A percentile compares a stretch with the other conserved stretches of the same genome.
phyloP scores from a whole-genome alignment of 306 rosid species.

The Hylodesmum podocarpum region DNA sequence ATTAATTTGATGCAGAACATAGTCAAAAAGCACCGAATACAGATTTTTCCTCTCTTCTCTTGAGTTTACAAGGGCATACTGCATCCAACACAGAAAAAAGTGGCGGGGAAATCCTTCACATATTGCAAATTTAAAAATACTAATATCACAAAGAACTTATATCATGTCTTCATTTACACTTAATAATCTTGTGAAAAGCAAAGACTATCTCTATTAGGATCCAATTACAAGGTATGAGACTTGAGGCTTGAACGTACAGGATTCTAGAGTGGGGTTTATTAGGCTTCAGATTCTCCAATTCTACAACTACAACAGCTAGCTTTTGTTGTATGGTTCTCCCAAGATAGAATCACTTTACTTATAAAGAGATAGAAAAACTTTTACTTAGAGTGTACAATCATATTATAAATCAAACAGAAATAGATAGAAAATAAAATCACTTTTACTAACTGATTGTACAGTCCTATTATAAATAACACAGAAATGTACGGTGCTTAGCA shows the following conservation, averaged over 20 bases:
- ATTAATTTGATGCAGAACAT: conserved; percentile 78
- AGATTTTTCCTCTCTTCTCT: conserved; percentile 83
- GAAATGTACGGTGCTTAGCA: neutral
- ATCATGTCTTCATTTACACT: conserved; percentile 17
- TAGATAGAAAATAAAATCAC: neutral
- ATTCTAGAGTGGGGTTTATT: no score
- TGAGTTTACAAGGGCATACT: conserved; percentile 81
- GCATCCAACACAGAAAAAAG: conserved; percentile 33
- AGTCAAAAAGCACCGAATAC: conserved; percentile 83
- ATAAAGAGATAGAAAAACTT: no score
- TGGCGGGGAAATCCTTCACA: neutral
- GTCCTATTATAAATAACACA: neutral
- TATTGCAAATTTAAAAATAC: neutral
- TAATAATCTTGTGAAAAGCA: neutral
- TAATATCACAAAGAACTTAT: neutral
- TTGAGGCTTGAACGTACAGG: no score
- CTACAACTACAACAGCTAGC: no score
- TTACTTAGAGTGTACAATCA: no score
- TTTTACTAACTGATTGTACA: no score
- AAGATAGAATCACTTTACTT: no score
- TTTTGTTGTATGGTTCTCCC: no score
- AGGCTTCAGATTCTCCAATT: no score
- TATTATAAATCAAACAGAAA: neutral
- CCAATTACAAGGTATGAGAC: no score
- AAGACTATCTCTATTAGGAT: neutral